A percentile compares a stretch with the other conserved stretches of the same genome.
Evolutionary conservation across 768 basidiomycete species (phyloP).

Genomic region (Lactifluus piperatus): DNA sequence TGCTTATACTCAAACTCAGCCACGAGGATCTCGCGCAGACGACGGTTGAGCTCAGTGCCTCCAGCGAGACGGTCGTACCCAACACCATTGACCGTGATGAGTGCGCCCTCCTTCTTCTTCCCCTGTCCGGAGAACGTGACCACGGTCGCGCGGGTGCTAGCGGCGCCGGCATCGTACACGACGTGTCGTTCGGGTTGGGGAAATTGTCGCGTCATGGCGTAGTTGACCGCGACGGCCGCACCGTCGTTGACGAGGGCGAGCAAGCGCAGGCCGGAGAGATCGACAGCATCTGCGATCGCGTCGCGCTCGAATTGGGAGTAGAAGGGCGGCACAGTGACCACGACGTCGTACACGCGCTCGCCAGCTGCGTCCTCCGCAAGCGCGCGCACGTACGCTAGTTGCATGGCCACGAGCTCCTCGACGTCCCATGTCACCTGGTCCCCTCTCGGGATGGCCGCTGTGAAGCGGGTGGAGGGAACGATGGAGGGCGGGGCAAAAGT

Average conservation of each 20-base stretch:
- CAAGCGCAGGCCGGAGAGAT: constrained; percentile 79
- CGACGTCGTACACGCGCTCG: constrained; percentile 74
- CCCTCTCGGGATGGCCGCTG: constrained; percentile 32
- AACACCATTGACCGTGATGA: constrained; percentile 69
- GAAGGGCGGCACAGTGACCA: constrained; percentile 86
- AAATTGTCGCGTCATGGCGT: constrained; percentile 93
- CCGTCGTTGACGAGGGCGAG: constrained; percentile 89
- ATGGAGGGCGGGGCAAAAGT: constrained; percentile 46
- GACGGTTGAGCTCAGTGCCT: constrained; percentile 79
- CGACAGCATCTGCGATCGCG: constrained; percentile 85
- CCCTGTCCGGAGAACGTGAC: constrained; percentile 50
- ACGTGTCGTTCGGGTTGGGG: constrained; percentile 73
- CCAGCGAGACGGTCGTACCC: constrained; percentile 72
- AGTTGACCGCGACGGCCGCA: constrained; percentile 92
- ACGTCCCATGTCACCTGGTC: constrained; percentile 66
- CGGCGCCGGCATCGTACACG: constrained; percentile 92
- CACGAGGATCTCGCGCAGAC: constrained; percentile 72
- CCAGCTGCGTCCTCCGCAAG: constrained; percentile 71
- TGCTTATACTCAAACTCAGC: constrained; percentile 67
- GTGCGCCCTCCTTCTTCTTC: constrained; percentile 33
- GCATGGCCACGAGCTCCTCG: constrained; percentile 92
- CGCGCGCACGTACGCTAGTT: constrained; percentile 81
- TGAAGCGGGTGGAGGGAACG: constrained; percentile 52
- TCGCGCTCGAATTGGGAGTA: constrained; percentile 88
- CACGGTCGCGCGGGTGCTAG: constrained; percentile 68